These are phyloP conservation scores for Helenozyma rhizophorensis DNA, from an alignment of 805 yeast species.

Conservation along the genomic window DNA sequence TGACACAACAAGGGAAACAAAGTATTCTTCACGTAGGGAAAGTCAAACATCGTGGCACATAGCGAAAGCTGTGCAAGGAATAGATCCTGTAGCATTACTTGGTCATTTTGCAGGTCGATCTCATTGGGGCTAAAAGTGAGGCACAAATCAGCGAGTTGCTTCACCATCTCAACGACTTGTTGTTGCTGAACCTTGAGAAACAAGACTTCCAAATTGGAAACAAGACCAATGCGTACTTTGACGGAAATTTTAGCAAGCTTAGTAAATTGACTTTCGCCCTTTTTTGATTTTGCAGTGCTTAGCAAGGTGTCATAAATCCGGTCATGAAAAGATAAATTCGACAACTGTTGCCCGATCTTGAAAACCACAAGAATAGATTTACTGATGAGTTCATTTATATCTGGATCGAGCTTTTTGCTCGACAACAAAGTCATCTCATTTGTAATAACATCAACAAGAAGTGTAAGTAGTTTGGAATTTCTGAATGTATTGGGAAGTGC, in stretches of 20 bases:
- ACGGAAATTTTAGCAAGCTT: constrained; percentile 30
- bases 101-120: constrained; percentile 26
- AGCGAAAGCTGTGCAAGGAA: constrained; percentile 42
- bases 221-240: constrained; percentile 25
- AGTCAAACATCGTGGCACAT: constrained; percentile 50
- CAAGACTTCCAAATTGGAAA: constrained; percentile 46
- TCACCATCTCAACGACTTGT: constrained; percentile 46
- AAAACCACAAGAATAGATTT: constrained; percentile 53
- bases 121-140: constrained; percentile 21
- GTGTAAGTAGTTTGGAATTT: constrained; percentile 71
- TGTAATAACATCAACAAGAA: constrained; percentile 49
- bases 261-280: constrained; percentile 16
- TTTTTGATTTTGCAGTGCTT: constrained; percentile 21
- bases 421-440: constrained; percentile 30
- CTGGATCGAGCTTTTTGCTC: constrained; percentile 13
- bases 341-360: constrained; percentile 58
- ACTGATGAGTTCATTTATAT: constrained; percentile 40
- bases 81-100: constrained; percentile 46
- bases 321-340: constrained; percentile 76
- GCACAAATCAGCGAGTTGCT: constrained; percentile 39
- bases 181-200: constrained; percentile 46
- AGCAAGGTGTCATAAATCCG: constrained; percentile 49
- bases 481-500: constrained; percentile 42
- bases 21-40: constrained; percentile 66
- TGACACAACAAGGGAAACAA: constrained; percentile 70